These are phyloP conservation scores for Penicillium sp. DNA, from an alignment of 2,329 filamentous ascomycete genomes.

Conservation along the genomic window DNA sequence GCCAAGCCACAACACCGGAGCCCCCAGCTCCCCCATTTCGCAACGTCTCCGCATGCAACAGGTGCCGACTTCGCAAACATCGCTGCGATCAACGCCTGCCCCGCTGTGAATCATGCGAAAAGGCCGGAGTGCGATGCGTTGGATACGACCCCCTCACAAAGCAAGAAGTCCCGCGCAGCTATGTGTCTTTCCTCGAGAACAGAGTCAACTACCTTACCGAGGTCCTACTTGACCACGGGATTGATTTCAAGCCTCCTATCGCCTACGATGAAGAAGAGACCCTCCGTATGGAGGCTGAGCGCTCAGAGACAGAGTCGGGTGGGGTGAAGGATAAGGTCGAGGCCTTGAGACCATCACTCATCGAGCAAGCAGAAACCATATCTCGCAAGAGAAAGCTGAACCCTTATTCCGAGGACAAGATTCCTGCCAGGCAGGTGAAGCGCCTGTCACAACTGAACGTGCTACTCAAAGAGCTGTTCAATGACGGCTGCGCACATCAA, in stretches of 20 bases:
- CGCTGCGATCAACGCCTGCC: conserved; percentile 83
- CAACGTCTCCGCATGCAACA: conserved; percentile 83
- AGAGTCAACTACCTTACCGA: conserved; percentile 74
- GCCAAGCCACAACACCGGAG: background rate
- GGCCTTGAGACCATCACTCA: background rate
- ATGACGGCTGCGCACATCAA: background rate
- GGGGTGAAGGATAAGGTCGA: background rate
- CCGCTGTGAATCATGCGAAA: conserved; percentile 79
- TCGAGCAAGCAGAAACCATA: background rate
- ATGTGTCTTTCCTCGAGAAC: conserved; percentile 83
- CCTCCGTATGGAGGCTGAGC: background rate
- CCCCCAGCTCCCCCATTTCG: conserved; percentile 52
- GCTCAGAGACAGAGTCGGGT: background rate
- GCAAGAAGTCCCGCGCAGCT: conserved; percentile 78
- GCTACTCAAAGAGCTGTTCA: conserved; percentile 4
- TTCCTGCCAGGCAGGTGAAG: conserved; percentile 2
- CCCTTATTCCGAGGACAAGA: background rate
- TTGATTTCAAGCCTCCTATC: conserved; percentile 66
- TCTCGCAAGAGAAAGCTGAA: conserved; percentile 3
- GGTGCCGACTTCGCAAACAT: conserved; percentile 81
- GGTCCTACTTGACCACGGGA: conserved; percentile 63
- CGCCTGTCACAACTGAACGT: conserved; percentile 6
- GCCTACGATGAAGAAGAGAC: conserved; percentile 55
- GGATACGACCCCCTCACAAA: conserved; percentile 93
- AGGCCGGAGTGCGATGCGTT: conserved; percentile 79